phyloP scores from a whole-genome alignment of 805 yeast species.

The Nakazawaea wickerhamii region DNA sequence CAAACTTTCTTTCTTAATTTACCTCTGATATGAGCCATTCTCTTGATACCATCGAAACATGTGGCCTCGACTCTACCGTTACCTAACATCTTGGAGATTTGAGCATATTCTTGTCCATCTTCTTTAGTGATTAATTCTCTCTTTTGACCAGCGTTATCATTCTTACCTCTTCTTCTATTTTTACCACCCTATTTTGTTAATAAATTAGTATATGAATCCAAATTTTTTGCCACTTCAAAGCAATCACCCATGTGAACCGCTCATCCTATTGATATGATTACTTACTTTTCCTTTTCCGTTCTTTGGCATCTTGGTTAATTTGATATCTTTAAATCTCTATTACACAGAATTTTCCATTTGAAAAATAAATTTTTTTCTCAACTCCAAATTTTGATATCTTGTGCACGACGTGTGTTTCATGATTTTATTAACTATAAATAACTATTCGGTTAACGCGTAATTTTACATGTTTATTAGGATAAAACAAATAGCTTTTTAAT shows the following conservation, averaged over 20 bases:
- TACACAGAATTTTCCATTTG: not conserved
- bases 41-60: conserved; percentile 89
- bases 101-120: conserved; percentile 98
- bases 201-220: conserved; percentile 1
- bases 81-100: conserved; percentile 96
- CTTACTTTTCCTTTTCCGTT: conserved; percentile 15
- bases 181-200: conserved; percentile 58
- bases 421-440: too few species aligned
- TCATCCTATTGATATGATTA: not conserved
- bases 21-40: conserved; percentile 98
- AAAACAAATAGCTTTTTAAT: too few species aligned
- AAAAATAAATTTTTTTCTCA: not conserved
- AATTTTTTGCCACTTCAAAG: not conserved
- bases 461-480: too few species aligned
- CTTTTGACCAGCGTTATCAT: conserved; percentile 83
- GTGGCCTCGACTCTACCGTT: conserved; percentile 94
- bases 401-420: too few species aligned
- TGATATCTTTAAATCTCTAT: too few species aligned
- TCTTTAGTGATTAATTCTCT: conserved; percentile 90
- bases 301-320: conserved; percentile 12
- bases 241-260: not conserved
- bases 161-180: conserved; percentile 98
- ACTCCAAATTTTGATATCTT: too few species aligned
- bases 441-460: too few species aligned
- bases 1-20: conserved; percentile 98